Base-by-base conservation (phyloP, 352 stramenopile species). In the Phytophthora meadii region DNA sequence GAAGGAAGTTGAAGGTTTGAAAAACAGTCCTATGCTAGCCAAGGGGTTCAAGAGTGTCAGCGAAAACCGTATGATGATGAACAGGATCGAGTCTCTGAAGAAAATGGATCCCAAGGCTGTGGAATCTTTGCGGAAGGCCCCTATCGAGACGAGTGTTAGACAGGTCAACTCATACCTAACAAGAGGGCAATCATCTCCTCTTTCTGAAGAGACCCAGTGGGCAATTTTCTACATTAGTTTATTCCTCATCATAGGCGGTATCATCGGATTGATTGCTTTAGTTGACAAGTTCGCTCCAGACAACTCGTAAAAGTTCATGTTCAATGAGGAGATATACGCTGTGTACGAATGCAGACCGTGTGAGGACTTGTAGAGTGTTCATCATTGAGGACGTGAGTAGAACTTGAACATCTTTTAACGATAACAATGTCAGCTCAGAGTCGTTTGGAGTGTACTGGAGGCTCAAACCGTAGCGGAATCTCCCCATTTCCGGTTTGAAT, bases 391-490 rank as follows among this genome's bases (percentile, higher is more conserved):
- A 72, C 0, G 50, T 65, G 3, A 77, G 4, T 22, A 52, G 27
- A 17, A 84, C 60, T 8, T 55, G 42, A 7, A 80, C 55, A 17
- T 70, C 36, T 30, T 70, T 68, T 44, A 82, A 54, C 7, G 62
- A 64, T n/a, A 63, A 39, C 5, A 80, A 54, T 24, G 73, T 74
- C 5, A 80, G 51, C 47, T 67, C 62, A 5, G 65, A 9, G 39
- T 81, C 65, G 3, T 47, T 51, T 1, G 53, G 47, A 6, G 56
- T 40, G 57, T 70, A 82, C 39, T 79, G 70, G 5, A 80, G 40
- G 27, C 73, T 74, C 42, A 60, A 49, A 14, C 65, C 69, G 30
- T 84, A 84, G 37, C 62, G 73, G 54, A 82, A 84, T 5, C 64
- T 67, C 0, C 73, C 75, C 9, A 51, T 49, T 1, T 57, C 28